Evolutionary conservation across 163 green algal genomes (phyloP), one percentile per base, ranked within the genome.

Genomic region (Chlamydomonas reinhardtii): DNA sequence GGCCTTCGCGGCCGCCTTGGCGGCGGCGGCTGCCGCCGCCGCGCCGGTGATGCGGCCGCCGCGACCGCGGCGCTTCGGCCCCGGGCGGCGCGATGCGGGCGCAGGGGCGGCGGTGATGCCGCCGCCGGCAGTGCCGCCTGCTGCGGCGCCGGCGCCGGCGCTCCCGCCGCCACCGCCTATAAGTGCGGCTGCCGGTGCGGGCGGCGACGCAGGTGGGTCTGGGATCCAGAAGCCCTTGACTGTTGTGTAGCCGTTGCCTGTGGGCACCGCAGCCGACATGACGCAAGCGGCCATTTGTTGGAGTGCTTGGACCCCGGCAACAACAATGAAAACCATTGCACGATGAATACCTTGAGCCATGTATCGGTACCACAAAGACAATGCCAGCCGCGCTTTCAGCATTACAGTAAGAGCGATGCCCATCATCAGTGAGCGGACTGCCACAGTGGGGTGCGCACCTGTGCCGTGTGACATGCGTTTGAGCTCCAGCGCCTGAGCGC

Each of bases 181-280:
- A 25, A 29, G 9, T 14, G 71, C 29, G 16, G 37, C 27, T 25
- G 69, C 24, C 0, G 78, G 32, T 31, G 20, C 54, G 4, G 32
- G 73, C 73, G 69, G 75, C 34, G 43, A 88, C 61, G 61, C 29
- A 34, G 77, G 68, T 25, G 75, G 59, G 74, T 81, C 74, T 93
- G 96, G 96, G 27, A 98, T 96, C 96, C 96, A 98, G 65, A 95
- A 98, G 15, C 89, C 95, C 27, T 86, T 85, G 43, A 86, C 83
- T 25, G 85, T 94, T 34, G 91, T 95, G 66, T 88, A 92, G 69
- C 94, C 95, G 17, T 91, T 92, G 73, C 96, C 95, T 82, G 71
- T 19, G 2, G 17, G 11, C 69, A 32, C 66, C 2, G n/a, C 15
- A 29, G 71, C 39, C 37, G 39, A 32, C 34, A 29, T 14, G 12